Percentiles rank a stretch among this genome's conserved stretches.
These are phyloP conservation scores for Coniophora puteana DNA, from an alignment of 1,284 basidiomycete genomes.

Conservation along the genomic window DNA sequence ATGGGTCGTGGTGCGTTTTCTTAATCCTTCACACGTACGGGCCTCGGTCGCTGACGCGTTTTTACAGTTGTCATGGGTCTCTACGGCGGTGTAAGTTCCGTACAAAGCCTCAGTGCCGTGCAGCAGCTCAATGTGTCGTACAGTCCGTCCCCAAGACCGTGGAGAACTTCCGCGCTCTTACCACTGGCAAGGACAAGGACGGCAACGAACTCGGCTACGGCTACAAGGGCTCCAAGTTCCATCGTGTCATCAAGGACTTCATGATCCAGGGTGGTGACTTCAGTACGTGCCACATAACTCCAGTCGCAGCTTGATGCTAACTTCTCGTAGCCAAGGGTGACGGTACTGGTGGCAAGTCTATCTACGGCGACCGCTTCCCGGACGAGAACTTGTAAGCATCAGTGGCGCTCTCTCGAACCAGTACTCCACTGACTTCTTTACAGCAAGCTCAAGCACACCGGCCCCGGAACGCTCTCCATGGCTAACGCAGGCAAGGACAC, in stretches of 20 bases:
- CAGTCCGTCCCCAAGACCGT: slow-evolving; percentile 96
- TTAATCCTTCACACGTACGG: slow-evolving; percentile 7
- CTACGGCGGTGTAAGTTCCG: slow-evolving; percentile 63
- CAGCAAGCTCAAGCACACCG: slow-evolving; percentile 88
- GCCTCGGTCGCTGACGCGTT: slow-evolving; percentile 4
- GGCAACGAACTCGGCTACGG: slow-evolving; percentile 71
- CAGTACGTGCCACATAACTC: slow-evolving; percentile 42
- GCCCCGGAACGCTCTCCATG: slow-evolving; percentile 87
- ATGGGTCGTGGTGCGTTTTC: slow-evolving; percentile 73
- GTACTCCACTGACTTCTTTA: slow-evolving; percentile 2
- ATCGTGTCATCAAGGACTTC: slow-evolving; percentile 97
- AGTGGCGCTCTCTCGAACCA: not conserved
- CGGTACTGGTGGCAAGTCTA: slow-evolving; percentile 94
- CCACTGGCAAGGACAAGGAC: slow-evolving; percentile 78
- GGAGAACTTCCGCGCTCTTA: slow-evolving; percentile 91
- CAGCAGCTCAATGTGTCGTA: slow-evolving; percentile 11
- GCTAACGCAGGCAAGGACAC: slow-evolving; percentile 89
- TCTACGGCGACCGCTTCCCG: slow-evolving; percentile 92
- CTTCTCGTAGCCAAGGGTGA: slow-evolving; percentile 70
- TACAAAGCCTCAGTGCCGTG: not conserved
- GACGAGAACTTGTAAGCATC: slow-evolving; percentile 90
- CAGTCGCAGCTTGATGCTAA: not conserved
- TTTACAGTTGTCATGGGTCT: slow-evolving; percentile 75
- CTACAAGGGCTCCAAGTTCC: slow-evolving; percentile 97
- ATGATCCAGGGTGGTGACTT: slow-evolving; percentile 99